Evolutionary conservation across 1,284 basidiomycete genomes (phyloP), one percentile per base, ranked within the genome.

Genomic region (Phaffia rhodozyma): DNA sequence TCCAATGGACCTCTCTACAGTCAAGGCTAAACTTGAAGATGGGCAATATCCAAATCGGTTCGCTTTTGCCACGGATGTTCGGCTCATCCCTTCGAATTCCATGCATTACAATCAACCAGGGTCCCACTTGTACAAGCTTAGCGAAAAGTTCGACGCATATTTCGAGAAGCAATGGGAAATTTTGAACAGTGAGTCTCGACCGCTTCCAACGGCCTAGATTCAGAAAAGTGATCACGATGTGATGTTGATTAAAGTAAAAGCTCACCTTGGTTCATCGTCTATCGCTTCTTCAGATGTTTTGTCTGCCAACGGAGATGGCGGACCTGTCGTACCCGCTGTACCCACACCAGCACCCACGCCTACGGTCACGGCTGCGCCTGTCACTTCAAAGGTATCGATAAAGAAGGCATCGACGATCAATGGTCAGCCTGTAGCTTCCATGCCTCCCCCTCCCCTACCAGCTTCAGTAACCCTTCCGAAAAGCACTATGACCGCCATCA

Each of bases 1-100:
- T 20, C 94, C 96, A 0, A 97, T 99, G 90, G 94, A 99, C 73
- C 79, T 98, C 18, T 85, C 85, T 58, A 93, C 91, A 0, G 89
- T 96, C 78, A 79, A 81, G 25, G 87, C 87, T 61, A 97, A 96
- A 75, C 78, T 98, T 29, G 86, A 91, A 70, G 84, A 82, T 66
- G 91, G 91, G 0, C 70, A 74, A 58, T 98, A 97, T 78, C 82
- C 84, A 66, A 83, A 89, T 70, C 85, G 92, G 27, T 84, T 86
- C 71, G 86, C 81, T 25, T 94, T 97, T 73, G 85, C 87, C 70
- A 79, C 81, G 23, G 94, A 99, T 74, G 88, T 98, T 73, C 84
- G 82, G 65, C 82, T 97, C 58, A 89, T 98, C 82, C 82, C 93
- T 66, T 73, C 78, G 58, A 98, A 99, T 72, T 91, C 92, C 50